Base-by-base conservation (phyloP, 345 rosid genomes). In the Eucalyptus polyanthemos region DNA sequence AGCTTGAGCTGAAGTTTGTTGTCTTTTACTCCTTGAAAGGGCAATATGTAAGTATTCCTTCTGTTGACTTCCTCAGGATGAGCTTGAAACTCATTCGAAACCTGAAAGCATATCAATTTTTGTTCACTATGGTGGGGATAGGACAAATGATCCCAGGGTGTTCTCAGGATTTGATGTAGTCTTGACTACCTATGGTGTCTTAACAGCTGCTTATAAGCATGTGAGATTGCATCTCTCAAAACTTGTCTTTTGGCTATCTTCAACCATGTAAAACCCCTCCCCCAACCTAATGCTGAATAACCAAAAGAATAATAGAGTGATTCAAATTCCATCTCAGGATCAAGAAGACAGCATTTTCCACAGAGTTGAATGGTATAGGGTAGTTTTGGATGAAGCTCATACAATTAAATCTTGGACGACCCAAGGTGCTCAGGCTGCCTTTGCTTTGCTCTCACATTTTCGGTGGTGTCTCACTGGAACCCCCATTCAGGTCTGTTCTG, bases 391-490 rank as follows among this genome's bases (percentile, higher is more conserved):
- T 92, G 97, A 96, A 93, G 95, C 97, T 88, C 98, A 94, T 90
- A 93, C 94, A 9, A 96, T 96, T 67, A 96, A 95, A 90, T 90
- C 95, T 76, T 93, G 92, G 90, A 96, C 87, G 92, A 91, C 94
- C 22, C 80, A 87, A 89, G 93, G 88, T 90, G 96, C 97, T 91
- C 93, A 90, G 89, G 93, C 97, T 80, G 90, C 95, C 1, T 95
- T 92, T 88, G 87, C 81, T 25, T 89, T 95, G 91, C 90, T 94
- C 40, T 91, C 96, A 12, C 94, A 96, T 85, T 93, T 94, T 91
- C 93, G 96, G 29, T 96, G 98, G 98, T 95, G 98, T 92, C 94
- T 95, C 45, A 94, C 96, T 21, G 95, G 97, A 89, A 96, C 97
- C 88, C 98, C 97, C 21, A 88, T 96, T 87, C 96, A 95, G 94